A percentile compares a stretch with the other conserved stretches of the same genome.
phyloP scores from a whole-genome alignment of 1,284 basidiomycete species.

The Apiotrichum montevideense region DNA sequence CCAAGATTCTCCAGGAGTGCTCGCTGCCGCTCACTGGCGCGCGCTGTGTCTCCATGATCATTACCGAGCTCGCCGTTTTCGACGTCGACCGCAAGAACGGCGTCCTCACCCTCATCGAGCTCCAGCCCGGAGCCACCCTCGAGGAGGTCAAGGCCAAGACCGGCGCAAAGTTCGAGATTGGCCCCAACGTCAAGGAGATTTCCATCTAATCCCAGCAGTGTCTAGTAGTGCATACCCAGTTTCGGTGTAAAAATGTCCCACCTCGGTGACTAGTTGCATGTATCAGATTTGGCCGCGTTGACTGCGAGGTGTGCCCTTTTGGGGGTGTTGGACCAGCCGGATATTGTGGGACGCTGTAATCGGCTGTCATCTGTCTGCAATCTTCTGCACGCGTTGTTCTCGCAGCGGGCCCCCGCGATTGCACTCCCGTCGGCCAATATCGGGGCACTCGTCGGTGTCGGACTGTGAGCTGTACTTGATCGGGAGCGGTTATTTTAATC shows the following conservation, averaged over 20 bases:
- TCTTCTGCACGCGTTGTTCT: no score
- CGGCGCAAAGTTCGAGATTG: conserved; percentile 48
- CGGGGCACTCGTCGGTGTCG: no score
- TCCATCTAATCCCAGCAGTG: conserved; percentile 2
- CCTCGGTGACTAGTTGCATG: neutral
- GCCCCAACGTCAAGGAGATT: neutral
- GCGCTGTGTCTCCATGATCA: conserved; percentile 74
- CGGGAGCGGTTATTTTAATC: neutral
- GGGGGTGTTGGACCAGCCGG: no score
- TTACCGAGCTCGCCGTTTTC: conserved; percentile 83
- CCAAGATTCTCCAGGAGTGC: conserved; percentile 78
- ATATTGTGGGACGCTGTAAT: no score
- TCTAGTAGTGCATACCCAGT: neutral
- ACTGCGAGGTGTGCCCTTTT: no score
- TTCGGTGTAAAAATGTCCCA: no score
- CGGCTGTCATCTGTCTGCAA: no score
- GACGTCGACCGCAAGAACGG: conserved; percentile 70
- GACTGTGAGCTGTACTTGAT: no score
- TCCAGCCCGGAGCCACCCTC: conserved; percentile 68
- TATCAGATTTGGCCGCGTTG: neutral
- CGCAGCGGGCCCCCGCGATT: no score
- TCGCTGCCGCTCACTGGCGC: conserved; percentile 78
- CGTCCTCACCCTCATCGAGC: conserved; percentile 66
- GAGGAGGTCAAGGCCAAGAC: conserved; percentile 80
- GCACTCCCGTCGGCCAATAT: no score